These are phyloP conservation scores for Fallopia convolvulus DNA, from an alignment of 148 eudicot genomes.

Conservation along the genomic window DNA sequence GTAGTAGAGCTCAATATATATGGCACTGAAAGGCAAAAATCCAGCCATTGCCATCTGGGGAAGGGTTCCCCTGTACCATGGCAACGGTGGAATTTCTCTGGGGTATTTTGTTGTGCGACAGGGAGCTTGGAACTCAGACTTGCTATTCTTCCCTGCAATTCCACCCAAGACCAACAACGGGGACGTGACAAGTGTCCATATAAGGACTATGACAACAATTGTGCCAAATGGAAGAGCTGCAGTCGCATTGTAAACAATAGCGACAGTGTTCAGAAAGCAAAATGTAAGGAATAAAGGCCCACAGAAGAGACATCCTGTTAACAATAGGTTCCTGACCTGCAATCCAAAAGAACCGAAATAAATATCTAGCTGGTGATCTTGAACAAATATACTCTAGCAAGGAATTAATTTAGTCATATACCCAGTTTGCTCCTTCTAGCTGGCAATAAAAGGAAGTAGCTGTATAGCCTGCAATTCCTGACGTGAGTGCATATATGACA, in stretches of 20 bases:
- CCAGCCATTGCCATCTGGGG: constrained; percentile 21
- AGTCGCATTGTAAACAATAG: constrained; percentile 14
- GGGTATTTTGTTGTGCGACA: constrained; percentile 19
- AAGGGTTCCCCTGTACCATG: constrained; percentile 15
- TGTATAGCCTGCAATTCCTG: constrained; percentile 16
- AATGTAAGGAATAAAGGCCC: constrained; percentile 16
- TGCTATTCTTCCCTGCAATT: constrained; percentile 18
- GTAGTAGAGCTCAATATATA: constrained; percentile 14
- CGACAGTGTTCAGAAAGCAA: constrained; percentile 17
- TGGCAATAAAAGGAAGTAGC: constrained; percentile 16
- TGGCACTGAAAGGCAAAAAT: constrained; percentile 18
- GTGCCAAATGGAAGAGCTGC: constrained; percentile 18
- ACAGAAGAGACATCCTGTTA: constrained; percentile 17
- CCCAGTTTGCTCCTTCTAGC: constrained; percentile 19
- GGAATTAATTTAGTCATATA: not conserved
- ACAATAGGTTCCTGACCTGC: constrained; percentile 17
- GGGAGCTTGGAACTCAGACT: constrained; percentile 16
- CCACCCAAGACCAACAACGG: constrained; percentile 15
- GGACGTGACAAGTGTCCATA: constrained; percentile 16
- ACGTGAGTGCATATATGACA: constrained; percentile 16
- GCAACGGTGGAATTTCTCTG: constrained; percentile 16
- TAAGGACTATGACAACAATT: constrained; percentile 16
- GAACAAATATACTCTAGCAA: not conserved
- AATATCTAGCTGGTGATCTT: not conserved
- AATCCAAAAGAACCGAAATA: not conserved